These are phyloP conservation scores for Bacidia rubella DNA, from an alignment of 495 filamentous ascomycete species.

Conservation along the genomic window DNA sequence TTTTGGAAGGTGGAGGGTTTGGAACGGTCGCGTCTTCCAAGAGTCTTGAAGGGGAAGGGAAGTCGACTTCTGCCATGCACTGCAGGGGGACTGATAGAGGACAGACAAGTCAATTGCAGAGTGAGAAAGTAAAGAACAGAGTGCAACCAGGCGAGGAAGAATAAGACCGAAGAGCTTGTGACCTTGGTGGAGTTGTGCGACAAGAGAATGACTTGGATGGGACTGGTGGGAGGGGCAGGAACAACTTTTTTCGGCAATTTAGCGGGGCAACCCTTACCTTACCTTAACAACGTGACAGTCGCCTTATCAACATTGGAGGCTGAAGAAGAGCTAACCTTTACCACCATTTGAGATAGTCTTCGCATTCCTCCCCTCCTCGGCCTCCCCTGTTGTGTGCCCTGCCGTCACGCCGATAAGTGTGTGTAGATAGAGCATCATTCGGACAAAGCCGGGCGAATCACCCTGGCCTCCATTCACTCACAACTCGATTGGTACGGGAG, in stretches of 20 bases:
- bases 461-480: background rate
- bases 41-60: constrained; percentile 51
- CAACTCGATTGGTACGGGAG: too few species aligned
- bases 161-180: background rate
- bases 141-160: background rate
- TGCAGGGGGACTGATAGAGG: background rate
- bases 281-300: background rate
- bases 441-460: background rate
- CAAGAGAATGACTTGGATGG: background rate
- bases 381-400: too few species aligned
- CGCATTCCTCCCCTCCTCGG: too few species aligned
- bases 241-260: background rate
- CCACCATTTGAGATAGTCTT: background rate
- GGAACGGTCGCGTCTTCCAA: constrained; percentile 31
- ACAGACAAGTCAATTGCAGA: background rate
- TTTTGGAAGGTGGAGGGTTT: constrained; percentile 18
- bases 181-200: background rate
- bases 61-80: constrained; percentile 16
- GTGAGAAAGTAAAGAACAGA: background rate
- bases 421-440: background rate
- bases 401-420: background rate
- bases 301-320: background rate
- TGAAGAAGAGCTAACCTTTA: background rate
- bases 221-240: background rate
- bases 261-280: background rate